Evolutionary conservation across 345 rosid species (phyloP).

Genomic region (Acer campestre): DNA sequence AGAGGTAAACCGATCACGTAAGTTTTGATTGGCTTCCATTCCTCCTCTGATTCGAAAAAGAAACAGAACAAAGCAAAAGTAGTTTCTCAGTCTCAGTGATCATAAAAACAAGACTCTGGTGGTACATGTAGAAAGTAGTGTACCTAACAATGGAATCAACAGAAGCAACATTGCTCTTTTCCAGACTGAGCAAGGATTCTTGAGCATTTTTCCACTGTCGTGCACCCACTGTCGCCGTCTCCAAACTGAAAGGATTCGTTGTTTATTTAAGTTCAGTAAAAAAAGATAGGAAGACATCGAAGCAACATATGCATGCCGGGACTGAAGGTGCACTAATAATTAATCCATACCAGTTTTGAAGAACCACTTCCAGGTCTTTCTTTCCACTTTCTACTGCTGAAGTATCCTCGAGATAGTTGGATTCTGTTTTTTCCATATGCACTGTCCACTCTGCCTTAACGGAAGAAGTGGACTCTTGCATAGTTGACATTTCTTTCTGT

Average conservation of each 20-base stretch:
- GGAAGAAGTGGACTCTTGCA: conserved; percentile 80
- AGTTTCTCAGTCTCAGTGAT: conserved; percentile 4
- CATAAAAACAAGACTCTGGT: conserved; percentile 3
- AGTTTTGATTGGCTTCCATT: conserved; percentile 67
- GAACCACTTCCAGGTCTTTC: conserved; percentile 76
- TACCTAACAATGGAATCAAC: conserved; percentile 89
- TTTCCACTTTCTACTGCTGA: conserved; percentile 77
- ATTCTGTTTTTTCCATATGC: conserved; percentile 85
- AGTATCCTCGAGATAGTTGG: conserved; percentile 64
- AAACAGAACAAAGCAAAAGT: not conserved
- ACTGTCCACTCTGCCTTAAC: conserved; percentile 76
- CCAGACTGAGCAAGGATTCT: conserved; percentile 79
- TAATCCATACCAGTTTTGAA: conserved; percentile 69
- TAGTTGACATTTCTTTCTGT: conserved; percentile 90
- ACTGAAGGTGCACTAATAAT: not conserved
- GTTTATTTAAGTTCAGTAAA: conserved; percentile 21
- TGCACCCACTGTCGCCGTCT: conserved; percentile 72
- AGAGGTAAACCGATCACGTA: conserved; percentile 65
- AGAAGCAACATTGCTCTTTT: conserved; percentile 79
- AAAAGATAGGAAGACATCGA: not conserved
- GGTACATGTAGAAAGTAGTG: conserved; percentile 19
- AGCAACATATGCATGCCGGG: conserved; percentile 1
- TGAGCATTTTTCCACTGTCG: conserved; percentile 90
- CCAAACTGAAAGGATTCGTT: conserved; percentile 53
- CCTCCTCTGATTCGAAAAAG: conserved; percentile 61